A percentile compares a stretch with the other conserved stretches of the same genome.
Evolutionary conservation across 768 basidiomycete species (phyloP).

Genomic region (Clavaria fumosa): DNA sequence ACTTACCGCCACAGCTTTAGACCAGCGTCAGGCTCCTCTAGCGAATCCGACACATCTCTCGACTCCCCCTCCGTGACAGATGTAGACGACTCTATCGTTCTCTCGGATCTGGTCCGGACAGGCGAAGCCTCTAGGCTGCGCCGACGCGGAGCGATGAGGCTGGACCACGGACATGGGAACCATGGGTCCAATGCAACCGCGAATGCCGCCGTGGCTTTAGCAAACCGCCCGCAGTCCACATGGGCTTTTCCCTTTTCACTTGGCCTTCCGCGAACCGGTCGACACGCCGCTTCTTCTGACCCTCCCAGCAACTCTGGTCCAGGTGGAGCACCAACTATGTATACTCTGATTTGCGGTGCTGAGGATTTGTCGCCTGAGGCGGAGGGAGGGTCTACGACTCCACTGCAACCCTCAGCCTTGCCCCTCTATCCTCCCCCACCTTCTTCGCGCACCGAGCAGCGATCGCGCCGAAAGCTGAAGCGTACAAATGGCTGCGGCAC

Average conservation of each 20-base stretch:
- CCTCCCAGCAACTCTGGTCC: background rate
- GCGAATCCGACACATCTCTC: too few species aligned
- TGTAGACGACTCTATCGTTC: slow-evolving; percentile 47
- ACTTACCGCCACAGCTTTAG: too few species aligned
- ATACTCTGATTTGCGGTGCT: background rate
- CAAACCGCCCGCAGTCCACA: slow-evolving; percentile 14
- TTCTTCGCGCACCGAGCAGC: slow-evolving; percentile 12
- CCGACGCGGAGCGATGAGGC: slow-evolving; percentile 56
- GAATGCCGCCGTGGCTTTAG: slow-evolving; percentile 2
- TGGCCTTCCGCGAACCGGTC: background rate
- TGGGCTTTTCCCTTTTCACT: too few species aligned
- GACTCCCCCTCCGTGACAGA: too few species aligned
- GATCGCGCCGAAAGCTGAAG: slow-evolving; percentile 10
- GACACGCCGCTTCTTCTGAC: background rate
- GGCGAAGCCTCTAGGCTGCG: slow-evolving; percentile 61
- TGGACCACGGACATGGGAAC: slow-evolving; percentile 32
- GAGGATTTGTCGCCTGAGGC: background rate
- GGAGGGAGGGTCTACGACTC: slow-evolving; percentile 1
- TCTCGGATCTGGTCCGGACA: slow-evolving; percentile 59
- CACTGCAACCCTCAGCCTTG: slow-evolving; percentile 23
- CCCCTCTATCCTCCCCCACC: slow-evolving; percentile 21
- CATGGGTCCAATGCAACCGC: slow-evolving; percentile 4
- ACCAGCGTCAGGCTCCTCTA: too few species aligned
- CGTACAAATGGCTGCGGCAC: slow-evolving; percentile 48
- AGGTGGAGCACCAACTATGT: background rate